These are phyloP conservation scores for Spergularia azorica DNA, from an alignment of 179 eudicot species.

Conservation along the genomic window DNA sequence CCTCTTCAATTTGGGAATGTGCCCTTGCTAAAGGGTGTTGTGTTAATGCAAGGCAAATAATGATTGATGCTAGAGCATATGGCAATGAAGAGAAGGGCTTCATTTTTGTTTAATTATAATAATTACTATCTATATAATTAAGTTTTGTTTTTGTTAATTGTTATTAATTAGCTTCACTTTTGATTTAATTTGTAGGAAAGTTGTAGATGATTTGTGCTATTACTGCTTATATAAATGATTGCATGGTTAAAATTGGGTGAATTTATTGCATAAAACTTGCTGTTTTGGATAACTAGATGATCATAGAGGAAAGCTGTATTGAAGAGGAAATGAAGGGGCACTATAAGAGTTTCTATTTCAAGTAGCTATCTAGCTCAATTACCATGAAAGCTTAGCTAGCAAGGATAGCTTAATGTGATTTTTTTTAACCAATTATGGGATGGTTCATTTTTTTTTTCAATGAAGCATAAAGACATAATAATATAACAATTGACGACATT, in stretches of 20 bases:
- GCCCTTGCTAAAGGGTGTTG: background rate
- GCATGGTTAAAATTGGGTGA: too few relatives aligned
- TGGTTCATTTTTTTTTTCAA: too few relatives aligned
- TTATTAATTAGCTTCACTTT: background rate
- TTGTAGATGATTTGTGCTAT: background rate
- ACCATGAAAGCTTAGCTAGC: too few relatives aligned
- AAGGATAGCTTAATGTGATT: too few relatives aligned
- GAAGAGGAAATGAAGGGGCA: background rate
- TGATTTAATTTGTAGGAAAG: background rate
- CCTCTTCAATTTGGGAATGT: constrained; percentile 13
- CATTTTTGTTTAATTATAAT: too few relatives aligned
- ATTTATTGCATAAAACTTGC: background rate
- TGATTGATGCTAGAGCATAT: background rate
- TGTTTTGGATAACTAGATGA: background rate
- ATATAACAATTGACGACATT: too few relatives aligned
- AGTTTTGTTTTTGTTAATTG: background rate
- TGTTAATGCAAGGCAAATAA: background rate
- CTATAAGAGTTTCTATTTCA: background rate
- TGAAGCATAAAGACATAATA: too few relatives aligned
- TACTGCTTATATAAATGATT: background rate
- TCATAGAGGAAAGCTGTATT: background rate
- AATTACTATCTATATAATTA: too few relatives aligned
- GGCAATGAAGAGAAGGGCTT: background rate
- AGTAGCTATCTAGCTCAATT: background rate
- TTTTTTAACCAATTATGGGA: too few relatives aligned